phyloP scores from a whole-genome alignment of 1,284 basidiomycete species.

The Irpex sp. region DNA sequence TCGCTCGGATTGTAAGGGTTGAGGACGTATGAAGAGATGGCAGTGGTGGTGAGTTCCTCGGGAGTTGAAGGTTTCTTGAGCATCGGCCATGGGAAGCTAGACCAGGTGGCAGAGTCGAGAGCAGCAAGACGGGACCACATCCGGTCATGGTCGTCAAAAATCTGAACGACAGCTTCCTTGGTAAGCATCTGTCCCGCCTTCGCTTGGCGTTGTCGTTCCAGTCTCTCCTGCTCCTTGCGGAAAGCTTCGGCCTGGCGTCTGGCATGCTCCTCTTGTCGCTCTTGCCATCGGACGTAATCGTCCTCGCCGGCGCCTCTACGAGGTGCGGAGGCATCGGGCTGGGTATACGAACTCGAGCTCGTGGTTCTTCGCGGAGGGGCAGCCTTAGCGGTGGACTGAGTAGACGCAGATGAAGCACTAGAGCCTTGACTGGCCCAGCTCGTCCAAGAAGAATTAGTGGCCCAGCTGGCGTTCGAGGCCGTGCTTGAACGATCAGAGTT shows the following conservation, averaged over 20 bases:
- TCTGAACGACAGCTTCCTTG: constrained; percentile 47
- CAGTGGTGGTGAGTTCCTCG: constrained; percentile 54
- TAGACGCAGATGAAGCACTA: constrained; percentile 1
- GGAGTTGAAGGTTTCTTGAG: constrained; percentile 48
- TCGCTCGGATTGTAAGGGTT: constrained; percentile 49
- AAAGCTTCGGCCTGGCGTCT: constrained; percentile 59
- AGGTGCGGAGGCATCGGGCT: constrained; percentile 22
- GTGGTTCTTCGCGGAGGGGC: constrained; percentile 21
- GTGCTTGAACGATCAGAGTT: constrained; percentile 28
- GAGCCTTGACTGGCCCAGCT: constrained; percentile 8
- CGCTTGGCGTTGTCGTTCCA: constrained; percentile 33
- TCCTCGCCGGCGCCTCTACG: constrained; percentile 7
- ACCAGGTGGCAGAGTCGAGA: constrained; percentile 41
- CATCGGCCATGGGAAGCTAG: constrained; percentile 70
- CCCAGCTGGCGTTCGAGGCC: constrained; percentile 24
- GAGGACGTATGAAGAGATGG: constrained; percentile 57
- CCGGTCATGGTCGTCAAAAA: constrained; percentile 54
- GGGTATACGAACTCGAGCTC: constrained; percentile 17
- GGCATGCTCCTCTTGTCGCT: constrained; percentile 47
- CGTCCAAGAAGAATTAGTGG: constrained; percentile 14
- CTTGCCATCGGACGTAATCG: constrained; percentile 16
- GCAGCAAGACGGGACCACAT: constrained; percentile 49
- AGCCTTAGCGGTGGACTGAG: constrained; percentile 14
- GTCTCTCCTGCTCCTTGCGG: constrained; percentile 50
- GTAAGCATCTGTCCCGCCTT: constrained; percentile 42